Conservation (phyloP, 352 stramenopile genomes). For the Globisporangium megalacanthum region DNA sequence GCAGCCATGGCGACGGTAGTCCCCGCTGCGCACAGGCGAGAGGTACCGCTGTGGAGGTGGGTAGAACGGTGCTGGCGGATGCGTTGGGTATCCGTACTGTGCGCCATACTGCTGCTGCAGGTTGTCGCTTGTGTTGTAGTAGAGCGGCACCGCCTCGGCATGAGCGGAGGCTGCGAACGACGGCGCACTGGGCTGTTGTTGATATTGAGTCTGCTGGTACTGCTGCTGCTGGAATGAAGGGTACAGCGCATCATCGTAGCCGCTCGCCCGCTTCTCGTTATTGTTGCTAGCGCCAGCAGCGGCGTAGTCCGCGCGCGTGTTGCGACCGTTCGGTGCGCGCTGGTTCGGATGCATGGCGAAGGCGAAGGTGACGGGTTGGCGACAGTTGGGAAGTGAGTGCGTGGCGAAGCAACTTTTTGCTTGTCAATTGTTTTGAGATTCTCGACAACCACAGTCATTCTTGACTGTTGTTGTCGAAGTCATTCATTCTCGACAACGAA, state of each 20-base stretch:
- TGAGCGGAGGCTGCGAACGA: not conserved
- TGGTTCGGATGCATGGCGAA: no score
- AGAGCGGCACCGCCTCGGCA: conserved; percentile 1
- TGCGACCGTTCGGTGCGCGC: no score
- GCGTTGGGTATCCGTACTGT: conserved; percentile 17
- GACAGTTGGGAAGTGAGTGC: no score
- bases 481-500: no score
- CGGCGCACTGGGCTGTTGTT: conserved; percentile 1
- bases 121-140: conserved; percentile 6
- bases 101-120: conserved; percentile 2
- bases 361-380: no score
- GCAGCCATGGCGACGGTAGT: conserved; percentile 22
- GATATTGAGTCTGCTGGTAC: no score
- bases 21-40: conserved; percentile 15
- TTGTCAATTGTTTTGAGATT: no score
- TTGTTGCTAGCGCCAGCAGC: no score
- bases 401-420: no score
- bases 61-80: conserved; percentile 11
- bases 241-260: conserved; percentile 8
- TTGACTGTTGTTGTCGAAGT: no score
- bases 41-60: conserved; percentile 15
- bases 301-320: no score
- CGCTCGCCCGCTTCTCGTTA: conserved; percentile 6
- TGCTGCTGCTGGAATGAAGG: conserved; percentile 2
- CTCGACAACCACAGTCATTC: no score